Conservation (phyloP, 768 basidiomycete genomes). For the Suillus subluteus region DNA sequence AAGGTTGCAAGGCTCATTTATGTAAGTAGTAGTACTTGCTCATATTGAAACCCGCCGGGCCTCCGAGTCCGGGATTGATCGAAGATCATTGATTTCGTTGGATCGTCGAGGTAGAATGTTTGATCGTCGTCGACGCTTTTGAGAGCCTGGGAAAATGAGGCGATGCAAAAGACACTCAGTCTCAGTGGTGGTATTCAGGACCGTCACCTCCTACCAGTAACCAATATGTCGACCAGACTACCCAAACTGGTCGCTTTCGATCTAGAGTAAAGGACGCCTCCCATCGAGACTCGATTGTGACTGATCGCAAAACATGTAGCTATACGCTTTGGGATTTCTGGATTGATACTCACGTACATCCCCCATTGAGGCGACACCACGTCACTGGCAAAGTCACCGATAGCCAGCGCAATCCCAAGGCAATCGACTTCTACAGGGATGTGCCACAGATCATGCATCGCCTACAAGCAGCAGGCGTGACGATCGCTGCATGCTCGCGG, state of each 20-base stretch:
- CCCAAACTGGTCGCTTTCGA: conserved; percentile 81
- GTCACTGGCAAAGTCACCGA: conserved; percentile 28
- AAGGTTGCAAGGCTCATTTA: too few relatives aligned
- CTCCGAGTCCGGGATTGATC: neutral
- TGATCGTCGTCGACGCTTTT: neutral
- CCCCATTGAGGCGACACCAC: conserved; percentile 54
- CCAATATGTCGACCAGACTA: conserved; percentile 27
- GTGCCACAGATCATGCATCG: conserved; percentile 74
- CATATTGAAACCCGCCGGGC: too few relatives aligned
- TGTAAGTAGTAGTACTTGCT: too few relatives aligned
- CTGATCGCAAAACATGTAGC: conserved; percentile 40
- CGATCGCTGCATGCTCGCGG: conserved; percentile 75
- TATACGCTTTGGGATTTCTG: conserved; percentile 88
- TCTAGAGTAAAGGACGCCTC: conserved; percentile 60
- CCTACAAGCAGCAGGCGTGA: conserved; percentile 50
- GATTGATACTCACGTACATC: conserved; percentile 79
- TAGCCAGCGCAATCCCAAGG: conserved; percentile 23
- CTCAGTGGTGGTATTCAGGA: neutral
- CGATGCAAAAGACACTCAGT: neutral
- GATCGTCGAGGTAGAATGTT: neutral
- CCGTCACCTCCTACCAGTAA: neutral
- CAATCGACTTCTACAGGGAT: conserved; percentile 74
- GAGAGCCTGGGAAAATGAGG: neutral
- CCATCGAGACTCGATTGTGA: neutral
- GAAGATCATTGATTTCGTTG: too few relatives aligned